Base-by-base conservation (phyloP, 1,139 yeast species). In the Debaryomycetaceae sp. region DNA sequence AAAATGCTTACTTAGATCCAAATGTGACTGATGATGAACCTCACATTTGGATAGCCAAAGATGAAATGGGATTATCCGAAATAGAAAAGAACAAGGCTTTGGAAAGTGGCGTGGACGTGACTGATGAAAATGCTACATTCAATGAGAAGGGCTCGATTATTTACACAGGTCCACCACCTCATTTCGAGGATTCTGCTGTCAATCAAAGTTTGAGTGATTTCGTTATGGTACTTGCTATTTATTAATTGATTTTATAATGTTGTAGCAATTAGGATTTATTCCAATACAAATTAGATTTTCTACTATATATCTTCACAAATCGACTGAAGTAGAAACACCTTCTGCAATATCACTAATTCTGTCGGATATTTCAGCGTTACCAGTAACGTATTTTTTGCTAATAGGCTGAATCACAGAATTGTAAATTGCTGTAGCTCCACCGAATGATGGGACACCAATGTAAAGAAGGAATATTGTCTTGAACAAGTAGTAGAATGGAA, bases 401-500 rank as follows among this genome's bases (percentile, higher is more conserved):
- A 87, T 52, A 50, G 98, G 98, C 58, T 79, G 78, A 58, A 92
- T 72, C 30, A 85, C 56, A 42, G 68, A 62, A 41, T 61, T 56
- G 75, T 87, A 92, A 42, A 94, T 78, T 43, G 81, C 49, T 43
- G 71, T 70, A 43, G 98, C 94, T 57, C 98, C 98, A 46, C 88
- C 85, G 58, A 85, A 82, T 52, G 81, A 76, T 48, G 98, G 98
- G 41, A 89, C 74, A 42, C 95, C 91, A 59, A 91, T 81, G 75
- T 87, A 94, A 48, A 91, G 73, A 70, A 92, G 83, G 67, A 87
- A 83, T 41, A 87, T 53, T 42, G 97, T 87, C 79, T 92, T 92
- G 75, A 92, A 78, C 58, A 92, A 79, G 80, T 91, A 92, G 78
- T 92, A 92, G 63, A 92, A 89, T 56, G 99, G 98, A 52, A 92